Conservation (phyloP, 2,329 filamentous ascomycete genomes). For the Fusarium humuli region DNA sequence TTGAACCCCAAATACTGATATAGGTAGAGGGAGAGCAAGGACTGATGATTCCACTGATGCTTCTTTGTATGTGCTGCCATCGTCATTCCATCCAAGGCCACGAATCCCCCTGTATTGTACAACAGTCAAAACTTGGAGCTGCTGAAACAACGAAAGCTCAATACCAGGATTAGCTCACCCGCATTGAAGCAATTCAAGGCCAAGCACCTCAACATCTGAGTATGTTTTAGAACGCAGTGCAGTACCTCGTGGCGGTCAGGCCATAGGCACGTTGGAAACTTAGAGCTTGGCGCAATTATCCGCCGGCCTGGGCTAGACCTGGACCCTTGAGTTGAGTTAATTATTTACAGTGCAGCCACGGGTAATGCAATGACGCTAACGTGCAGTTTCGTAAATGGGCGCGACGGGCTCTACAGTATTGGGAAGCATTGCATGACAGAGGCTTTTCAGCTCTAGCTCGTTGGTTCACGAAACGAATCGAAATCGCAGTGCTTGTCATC, state of each 20-base stretch:
- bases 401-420: constrained; percentile 7
- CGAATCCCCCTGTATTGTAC: neutral
- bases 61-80: neutral
- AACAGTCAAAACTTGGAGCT: neutral
- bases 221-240: neutral
- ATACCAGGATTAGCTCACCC: constrained; percentile 1
- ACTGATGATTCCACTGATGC: neutral
- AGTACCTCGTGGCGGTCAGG: constrained; percentile 25
- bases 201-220: constrained; percentile 1
- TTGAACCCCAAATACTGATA: constrained; percentile 12
- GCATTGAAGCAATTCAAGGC: constrained; percentile 1
- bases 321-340: constrained; percentile 28
- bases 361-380: constrained; percentile 14
- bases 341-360: constrained; percentile 22
- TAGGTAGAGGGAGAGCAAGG: neutral
- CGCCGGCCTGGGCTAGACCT: constrained; percentile 26
- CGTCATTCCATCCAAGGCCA: neutral
- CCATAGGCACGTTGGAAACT: constrained; percentile 5
- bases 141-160: neutral
- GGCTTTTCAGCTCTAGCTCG: constrained; percentile 18
- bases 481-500: constrained; percentile 18
- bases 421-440: constrained; percentile 1
- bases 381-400: constrained; percentile 6
- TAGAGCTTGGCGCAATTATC: constrained; percentile 17
- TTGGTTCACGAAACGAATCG: constrained; percentile 11